Base-by-base conservation (phyloP, 768 basidiomycete species). In the Boletus rubroflammeus region DNA sequence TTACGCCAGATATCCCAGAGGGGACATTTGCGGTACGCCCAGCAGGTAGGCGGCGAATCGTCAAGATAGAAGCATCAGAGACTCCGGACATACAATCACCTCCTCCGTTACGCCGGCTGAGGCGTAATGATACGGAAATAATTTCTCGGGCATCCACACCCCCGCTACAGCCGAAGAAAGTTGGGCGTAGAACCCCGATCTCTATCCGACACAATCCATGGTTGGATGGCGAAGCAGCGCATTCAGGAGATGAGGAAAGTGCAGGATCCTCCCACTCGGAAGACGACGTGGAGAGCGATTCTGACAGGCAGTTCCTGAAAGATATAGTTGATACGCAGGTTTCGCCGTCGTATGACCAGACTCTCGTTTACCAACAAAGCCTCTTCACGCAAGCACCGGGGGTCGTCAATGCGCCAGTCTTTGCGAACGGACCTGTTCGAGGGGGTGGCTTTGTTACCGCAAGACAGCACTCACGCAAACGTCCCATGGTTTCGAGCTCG, bases 231-330 rank as follows among this genome's bases (percentile, higher is more conserved):
- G 86, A 85, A 64, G 91, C 91, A 3, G 69, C 69, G 17, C 91
- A 92, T 62, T 93, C 92, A 9, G 91, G 90, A 19, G 89, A 90
- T 53, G 91, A 93, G 62, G 75, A 76, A 51, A 86, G 85, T 61
- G 79, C 76, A 51, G 88, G 88, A 32, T 75, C 73, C 1, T 85
- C 84, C 1, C 76, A 76, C 72, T 61, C 81, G 77, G 56, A 81
- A 36, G 77, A 80, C 25, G 75, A 72, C 26, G 62, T 64, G 32
- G 86, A 86, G 62, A 80, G 76, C 64, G 88, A 87, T 62, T 82
- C 80, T 32, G 90, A 93, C 63, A 73, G 79, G 43, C 73, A 68
- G 57, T 93, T 93, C 70, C 67, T 90, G 32, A 76, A 81, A 55
- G 80, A 85, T 44, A 69, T 81, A 17, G 76, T 82, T 3, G 75